Base-by-base conservation (phyloP, 441 rosid species). In the Erodium moschatum region DNA sequence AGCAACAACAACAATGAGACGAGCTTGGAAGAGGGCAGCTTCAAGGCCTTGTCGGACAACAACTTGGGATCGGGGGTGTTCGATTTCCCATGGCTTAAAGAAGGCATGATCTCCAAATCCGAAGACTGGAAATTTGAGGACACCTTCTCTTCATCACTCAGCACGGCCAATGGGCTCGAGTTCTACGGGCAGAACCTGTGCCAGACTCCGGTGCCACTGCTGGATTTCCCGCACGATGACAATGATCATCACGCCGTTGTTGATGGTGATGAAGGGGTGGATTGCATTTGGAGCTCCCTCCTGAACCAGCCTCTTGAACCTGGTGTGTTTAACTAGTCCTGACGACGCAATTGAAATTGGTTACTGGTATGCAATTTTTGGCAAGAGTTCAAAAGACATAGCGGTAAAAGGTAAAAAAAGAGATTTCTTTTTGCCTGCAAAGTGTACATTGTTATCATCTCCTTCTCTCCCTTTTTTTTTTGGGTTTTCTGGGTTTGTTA, bases 1-100 rank as follows among this genome's bases (percentile, higher is more conserved):
- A 33, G 6, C 38, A 33, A 5, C 38, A 40, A 6, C 44, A 40
- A 9, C 44, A 40, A 35, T 35, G 40, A 7, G 8, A 35, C 5
- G 52, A 46, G 68, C 0, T 50, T 66, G 1, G 56, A 64, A 15
- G 35, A 58, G 1, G 76, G 69, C 6, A 69, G 66, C 42, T 66
- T 46, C 52, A 46, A 62, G 31, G 68, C 42, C 42, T 58, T 65
- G 13, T 64, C 71, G 16, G 78, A 76, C 12, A 74, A 65, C 6
- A 6, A 67, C 16, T 67, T 70, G 69, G 76, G 58, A 16, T 71
- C 74, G 1, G 85, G 87, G 46, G 96, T 87, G 19, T 87, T 85
- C 50, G 96, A 87, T 75, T 87, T 87, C 68, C 96, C 92, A 0
- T 89, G 92, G 92, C 75, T 82, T 56, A 81, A 81, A 46, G 92